phyloP scores from a whole-genome alignment of 441 rosid species.

The Pelargonium hybrid region DNA sequence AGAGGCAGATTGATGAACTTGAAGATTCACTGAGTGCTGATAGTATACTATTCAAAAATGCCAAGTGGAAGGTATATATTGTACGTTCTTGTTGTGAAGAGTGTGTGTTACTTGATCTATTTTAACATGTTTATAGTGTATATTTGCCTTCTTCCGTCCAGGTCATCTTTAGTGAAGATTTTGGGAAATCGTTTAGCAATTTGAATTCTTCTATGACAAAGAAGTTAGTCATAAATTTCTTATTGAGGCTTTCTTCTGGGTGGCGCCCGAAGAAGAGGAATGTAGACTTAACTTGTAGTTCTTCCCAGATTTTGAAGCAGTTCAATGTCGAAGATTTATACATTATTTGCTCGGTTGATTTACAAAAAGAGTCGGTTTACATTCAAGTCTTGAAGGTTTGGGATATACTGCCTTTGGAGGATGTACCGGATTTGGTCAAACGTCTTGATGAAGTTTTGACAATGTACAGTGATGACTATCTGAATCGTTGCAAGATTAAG shows the following conservation, averaged over 20 bases:
- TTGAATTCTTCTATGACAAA: constrained; percentile 18
- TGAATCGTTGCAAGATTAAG: constrained; percentile 31
- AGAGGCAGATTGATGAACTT: constrained; percentile 27
- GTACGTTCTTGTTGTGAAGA: neutral
- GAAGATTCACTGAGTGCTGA: constrained; percentile 27
- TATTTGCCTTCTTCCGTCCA: neutral
- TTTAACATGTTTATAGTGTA: neutral
- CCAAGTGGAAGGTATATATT: constrained; percentile 36
- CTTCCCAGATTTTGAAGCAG: constrained; percentile 23
- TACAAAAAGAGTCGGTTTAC: constrained; percentile 21
- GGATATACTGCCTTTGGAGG: constrained; percentile 31
- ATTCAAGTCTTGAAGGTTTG: constrained; percentile 39
- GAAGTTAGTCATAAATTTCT: constrained; percentile 18
- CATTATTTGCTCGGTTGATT: constrained; percentile 31
- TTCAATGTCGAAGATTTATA: constrained; percentile 25
- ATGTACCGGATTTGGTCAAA: constrained; percentile 18
- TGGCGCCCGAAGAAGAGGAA: constrained; percentile 36
- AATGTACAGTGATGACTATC: constrained; percentile 25
- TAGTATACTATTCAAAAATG: constrained; percentile 24
- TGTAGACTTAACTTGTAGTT: constrained; percentile 19
- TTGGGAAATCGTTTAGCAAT: constrained; percentile 31
- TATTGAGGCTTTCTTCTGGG: constrained; percentile 34
- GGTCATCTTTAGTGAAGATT: constrained; percentile 35
- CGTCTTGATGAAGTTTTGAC: constrained; percentile 27
- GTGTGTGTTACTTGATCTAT: neutral